Evolutionary conservation across 176 grass and related monocot genomes (phyloP).

Genomic region (Carex kokanica): DNA sequence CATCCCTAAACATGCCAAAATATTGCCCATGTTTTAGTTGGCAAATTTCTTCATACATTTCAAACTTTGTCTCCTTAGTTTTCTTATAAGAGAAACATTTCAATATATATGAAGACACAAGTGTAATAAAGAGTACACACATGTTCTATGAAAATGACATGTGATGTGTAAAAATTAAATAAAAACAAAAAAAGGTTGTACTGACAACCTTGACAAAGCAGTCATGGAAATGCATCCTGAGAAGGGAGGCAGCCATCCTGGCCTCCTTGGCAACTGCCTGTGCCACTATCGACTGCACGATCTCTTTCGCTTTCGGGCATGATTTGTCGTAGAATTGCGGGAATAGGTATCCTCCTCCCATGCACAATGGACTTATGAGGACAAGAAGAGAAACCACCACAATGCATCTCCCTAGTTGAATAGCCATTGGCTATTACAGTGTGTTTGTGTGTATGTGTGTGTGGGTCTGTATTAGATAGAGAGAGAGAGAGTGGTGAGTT

Average conservation of each 20-base stretch:
- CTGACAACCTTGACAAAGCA: slow-evolving; percentile 37
- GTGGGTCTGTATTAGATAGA: not conserved
- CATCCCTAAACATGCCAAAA: slow-evolving; percentile 46
- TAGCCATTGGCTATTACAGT: slow-evolving; percentile 38
- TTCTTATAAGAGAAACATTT: not conserved
- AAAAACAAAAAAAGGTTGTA: not conserved
- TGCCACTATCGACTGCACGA: slow-evolving; percentile 64
- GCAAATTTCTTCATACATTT: not conserved
- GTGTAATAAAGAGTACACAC: not conserved
- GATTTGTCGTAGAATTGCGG: slow-evolving; percentile 76
- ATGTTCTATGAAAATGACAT: not conserved
- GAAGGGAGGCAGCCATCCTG: slow-evolving; percentile 79
- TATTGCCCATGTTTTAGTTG: not conserved
- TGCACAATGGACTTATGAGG: slow-evolving; percentile 37
- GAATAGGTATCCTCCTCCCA: slow-evolving; percentile 45
- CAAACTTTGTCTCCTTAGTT: too few species aligned
- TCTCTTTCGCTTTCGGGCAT: slow-evolving; percentile 64
- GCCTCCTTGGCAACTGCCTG: slow-evolving; percentile 69
- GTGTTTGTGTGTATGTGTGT: not conserved
- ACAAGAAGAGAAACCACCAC: slow-evolving; percentile 41
- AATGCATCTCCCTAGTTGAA: slow-evolving; percentile 33
- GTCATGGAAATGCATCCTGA: slow-evolving; percentile 49
- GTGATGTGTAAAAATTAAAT: not conserved
- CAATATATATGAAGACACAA: too few species aligned
- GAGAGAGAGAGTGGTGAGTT: not conserved